Percentiles rank a stretch among this genome's conserved stretches.
Conservation (phyloP, 306 rosid species). For the Vicia faba region DNA sequence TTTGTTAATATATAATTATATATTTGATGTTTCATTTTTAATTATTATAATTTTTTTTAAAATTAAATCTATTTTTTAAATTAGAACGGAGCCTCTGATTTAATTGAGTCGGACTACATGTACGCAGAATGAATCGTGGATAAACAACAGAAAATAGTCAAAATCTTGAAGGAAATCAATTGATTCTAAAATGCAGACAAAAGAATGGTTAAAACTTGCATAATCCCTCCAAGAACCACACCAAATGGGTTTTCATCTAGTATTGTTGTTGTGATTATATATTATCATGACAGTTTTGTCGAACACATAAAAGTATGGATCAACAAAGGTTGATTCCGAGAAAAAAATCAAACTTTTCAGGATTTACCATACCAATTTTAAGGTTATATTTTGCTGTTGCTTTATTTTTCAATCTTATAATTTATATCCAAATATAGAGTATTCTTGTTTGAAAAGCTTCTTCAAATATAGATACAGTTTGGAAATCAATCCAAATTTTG, state of each 20-base stretch:
- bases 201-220: conserved; percentile 53
- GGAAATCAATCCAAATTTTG: conserved; percentile 12
- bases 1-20: too few species aligned
- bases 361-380: background rate
- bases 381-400: background rate
- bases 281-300: too few species aligned
- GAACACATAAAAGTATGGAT: too few species aligned
- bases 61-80: too few species aligned
- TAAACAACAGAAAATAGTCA: too few species aligned
- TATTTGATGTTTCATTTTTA: too few species aligned
- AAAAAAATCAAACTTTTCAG: too few species aligned
- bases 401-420: background rate
- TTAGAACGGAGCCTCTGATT: too few species aligned
- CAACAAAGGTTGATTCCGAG: too few species aligned
- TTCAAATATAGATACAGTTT: background rate
- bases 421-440: background rate
- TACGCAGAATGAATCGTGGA: background rate
- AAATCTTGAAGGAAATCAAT: background rate
- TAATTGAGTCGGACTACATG: too few species aligned
- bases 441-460: conserved; percentile 32
- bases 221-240: conserved; percentile 92
- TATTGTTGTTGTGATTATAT: too few species aligned
- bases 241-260: conserved; percentile 89
- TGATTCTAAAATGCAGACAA: conserved; percentile 6
- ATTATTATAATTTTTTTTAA: too few species aligned